phyloP scores from a whole-genome alignment of 2,329 filamentous ascomycete species.

The Aureobasidium sp. region DNA sequence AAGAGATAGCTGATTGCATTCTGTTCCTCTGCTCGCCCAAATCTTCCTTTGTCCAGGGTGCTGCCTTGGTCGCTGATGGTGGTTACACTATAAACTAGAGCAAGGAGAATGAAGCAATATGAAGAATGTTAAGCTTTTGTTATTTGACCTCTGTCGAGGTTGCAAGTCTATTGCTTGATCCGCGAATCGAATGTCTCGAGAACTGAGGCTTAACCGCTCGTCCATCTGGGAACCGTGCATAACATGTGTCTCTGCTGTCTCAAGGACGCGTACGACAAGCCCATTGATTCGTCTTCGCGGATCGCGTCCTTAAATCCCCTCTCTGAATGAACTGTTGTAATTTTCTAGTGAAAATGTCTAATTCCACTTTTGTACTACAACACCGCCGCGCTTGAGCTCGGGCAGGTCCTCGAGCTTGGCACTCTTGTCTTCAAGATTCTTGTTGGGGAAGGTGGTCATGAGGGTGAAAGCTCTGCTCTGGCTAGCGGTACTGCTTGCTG shows the following conservation, averaged over 20 bases:
- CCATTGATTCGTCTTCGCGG: neutral
- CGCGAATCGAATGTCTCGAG: neutral
- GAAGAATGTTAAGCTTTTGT: neutral
- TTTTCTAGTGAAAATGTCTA: slow-evolving; percentile 18
- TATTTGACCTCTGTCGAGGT: neutral
- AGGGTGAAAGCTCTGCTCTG: slow-evolving; percentile 61
- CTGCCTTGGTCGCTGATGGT: slow-evolving; percentile 40
- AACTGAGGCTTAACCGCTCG: neutral
- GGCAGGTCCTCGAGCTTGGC: slow-evolving; percentile 40
- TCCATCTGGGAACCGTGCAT: neutral
- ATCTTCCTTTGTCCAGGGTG: slow-evolving; percentile 41
- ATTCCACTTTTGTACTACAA: slow-evolving; percentile 52
- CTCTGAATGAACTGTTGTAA: neutral
- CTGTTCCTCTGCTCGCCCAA: slow-evolving; percentile 41
- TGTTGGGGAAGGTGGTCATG: slow-evolving; percentile 76
- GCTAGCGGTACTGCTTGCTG: slow-evolving; percentile 54
- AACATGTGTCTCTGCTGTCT: neutral
- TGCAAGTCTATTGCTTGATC: neutral
- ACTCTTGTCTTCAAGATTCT: slow-evolving; percentile 65
- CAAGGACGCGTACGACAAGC: neutral
- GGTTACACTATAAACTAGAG: slow-evolving; percentile 39
- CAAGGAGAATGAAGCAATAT: neutral
- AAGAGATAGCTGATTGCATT: slow-evolving; percentile 43
- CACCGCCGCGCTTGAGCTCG: slow-evolving; percentile 47
- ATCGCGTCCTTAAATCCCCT: neutral